Percentiles rank a stretch among this genome's conserved stretches.
phyloP scores from a whole-genome alignment of 2,329 filamentous ascomycete genomes.

The Dactylonectria macrodidyma region DNA sequence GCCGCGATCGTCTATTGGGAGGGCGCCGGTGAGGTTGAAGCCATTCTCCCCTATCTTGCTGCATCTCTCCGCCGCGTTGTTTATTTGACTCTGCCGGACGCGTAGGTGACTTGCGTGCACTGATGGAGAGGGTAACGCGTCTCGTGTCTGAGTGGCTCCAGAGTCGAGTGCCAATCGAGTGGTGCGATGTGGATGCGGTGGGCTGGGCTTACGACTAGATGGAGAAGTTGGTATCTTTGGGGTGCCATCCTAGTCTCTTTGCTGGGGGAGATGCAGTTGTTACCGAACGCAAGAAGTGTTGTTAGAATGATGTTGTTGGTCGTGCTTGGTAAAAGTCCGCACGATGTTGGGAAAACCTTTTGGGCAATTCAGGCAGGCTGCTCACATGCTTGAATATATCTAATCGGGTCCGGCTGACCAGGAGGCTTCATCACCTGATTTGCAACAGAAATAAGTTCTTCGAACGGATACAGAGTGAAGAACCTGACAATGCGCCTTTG shows the following conservation, averaged over 20 bases:
- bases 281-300: slow-evolving; percentile 10
- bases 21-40: slow-evolving; percentile 17
- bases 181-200: slow-evolving; percentile 10
- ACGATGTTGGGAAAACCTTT: slow-evolving; percentile 3
- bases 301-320: slow-evolving; percentile 17
- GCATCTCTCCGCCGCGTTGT: slow-evolving; percentile 7
- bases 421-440: slow-evolving; percentile 6
- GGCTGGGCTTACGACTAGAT: slow-evolving; percentile 28
- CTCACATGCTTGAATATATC: slow-evolving; percentile 5
- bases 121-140: slow-evolving; percentile 26
- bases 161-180: slow-evolving; percentile 10
- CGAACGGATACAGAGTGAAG: slow-evolving; percentile 5
- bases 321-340: slow-evolving; percentile 2
- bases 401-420: slow-evolving; percentile 15
- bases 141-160: slow-evolving; percentile 17
- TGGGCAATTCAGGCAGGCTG: not conserved
- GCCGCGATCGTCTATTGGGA: slow-evolving; percentile 31
- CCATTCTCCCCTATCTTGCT: slow-evolving; percentile 2
- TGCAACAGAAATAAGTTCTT: slow-evolving; percentile 13
- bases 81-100: slow-evolving; percentile 13
- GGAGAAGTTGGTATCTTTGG: slow-evolving; percentile 15
- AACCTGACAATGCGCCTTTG: slow-evolving; percentile 4
- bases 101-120: slow-evolving; percentile 30
- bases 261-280: slow-evolving; percentile 22
- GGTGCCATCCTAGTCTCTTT: slow-evolving; percentile 10